phyloP scores from a whole-genome alignment of 2,329 filamentous ascomycete genomes.

The Ceratocystis papillata region DNA sequence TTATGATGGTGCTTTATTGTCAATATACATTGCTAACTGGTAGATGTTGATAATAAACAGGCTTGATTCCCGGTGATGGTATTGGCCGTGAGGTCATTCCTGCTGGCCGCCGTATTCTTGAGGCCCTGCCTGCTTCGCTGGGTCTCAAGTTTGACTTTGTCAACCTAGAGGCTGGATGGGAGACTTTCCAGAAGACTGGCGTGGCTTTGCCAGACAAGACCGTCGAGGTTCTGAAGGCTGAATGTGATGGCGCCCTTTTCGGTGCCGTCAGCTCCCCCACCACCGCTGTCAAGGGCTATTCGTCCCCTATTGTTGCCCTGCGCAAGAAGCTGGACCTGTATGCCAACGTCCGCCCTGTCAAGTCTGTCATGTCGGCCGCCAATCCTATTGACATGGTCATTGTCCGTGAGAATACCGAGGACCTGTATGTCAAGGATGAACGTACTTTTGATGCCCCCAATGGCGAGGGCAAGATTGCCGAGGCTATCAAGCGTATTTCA shows the following conservation, averaged over 20 bases:
- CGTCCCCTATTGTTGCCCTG: constrained; percentile 88
- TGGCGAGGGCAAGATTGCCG: constrained; percentile 67
- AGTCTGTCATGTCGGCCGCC: constrained; percentile 56
- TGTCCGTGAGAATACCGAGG: constrained; percentile 96
- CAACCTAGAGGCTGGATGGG: constrained; percentile 84
- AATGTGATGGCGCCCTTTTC: constrained; percentile 94
- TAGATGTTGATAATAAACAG: constrained; percentile 36
- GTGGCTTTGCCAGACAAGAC: constrained; percentile 82
- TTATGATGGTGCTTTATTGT: too few species aligned
- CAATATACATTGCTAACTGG: not conserved
- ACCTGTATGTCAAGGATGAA: constrained; percentile 96
- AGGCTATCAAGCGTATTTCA: constrained; percentile 95
- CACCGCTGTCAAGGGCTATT: constrained; percentile 86
- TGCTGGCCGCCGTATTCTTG: constrained; percentile 78
- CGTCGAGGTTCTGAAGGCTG: constrained; percentile 73
- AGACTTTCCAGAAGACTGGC: constrained; percentile 83
- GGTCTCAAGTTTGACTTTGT: constrained; percentile 90
- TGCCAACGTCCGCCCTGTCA: constrained; percentile 94
- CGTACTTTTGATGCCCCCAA: constrained; percentile 63
- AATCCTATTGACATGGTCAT: constrained; percentile 90
- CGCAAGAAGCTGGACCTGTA: constrained; percentile 92
- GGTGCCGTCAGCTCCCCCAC: constrained; percentile 86
- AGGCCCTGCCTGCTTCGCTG: constrained; percentile 83
- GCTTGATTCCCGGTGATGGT: constrained; percentile 93
- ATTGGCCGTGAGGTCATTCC: constrained; percentile 98